Base-by-base conservation (phyloP, 2,329 filamentous ascomycete species). In the Fusarium sacchari region DNA sequence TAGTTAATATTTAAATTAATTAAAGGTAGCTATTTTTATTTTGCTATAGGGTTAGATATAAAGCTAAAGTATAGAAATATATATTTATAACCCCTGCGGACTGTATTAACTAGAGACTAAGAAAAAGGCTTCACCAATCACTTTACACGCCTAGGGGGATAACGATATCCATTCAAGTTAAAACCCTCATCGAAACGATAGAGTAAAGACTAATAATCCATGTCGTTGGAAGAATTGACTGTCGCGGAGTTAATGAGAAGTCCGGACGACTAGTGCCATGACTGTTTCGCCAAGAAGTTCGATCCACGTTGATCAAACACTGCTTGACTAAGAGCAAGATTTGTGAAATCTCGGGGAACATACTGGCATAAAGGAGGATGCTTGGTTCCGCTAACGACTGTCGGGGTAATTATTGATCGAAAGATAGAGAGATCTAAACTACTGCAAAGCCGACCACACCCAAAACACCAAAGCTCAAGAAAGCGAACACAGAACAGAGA, bases 391-490 rank as follows among this genome's bases (percentile, higher is more conserved):
- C 56, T 44, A 68, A 60, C n/a, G 62, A 64, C 30, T 34, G 64
- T 64, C 24, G 28, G 70, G 67, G 55, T 56, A 22, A 22, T 47
- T 17, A 71, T 74, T 58, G 37, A 28, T n/a, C 49, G 34, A 53
- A 30, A 43, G 42, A 57, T 55, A 55, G 60, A 47, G 47, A 47
- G 36, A 61, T 55, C 43, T 71, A 43, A 43, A 34, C 39, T 56
- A 60, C 20, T 50, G 24, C 39, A 52, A 24, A 47, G 28, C 47
- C 20, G 30, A 57, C 40, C 36, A 50, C n/a, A 47, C 43, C 61
- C 52, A 30, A 62, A 57, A 55, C 56, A 64, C 62, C 66, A 68
- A 61, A 66, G 50, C 55, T 49, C 13, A 44, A 61, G n/a, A 32
- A 49, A 34, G 32, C 30, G 18, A 34, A 34, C 34, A 42, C 30